A percentile compares a stretch with the other conserved stretches of the same genome.
Conservation (phyloP, 805 yeast species). For the Starmerella gropengiesseri region DNA sequence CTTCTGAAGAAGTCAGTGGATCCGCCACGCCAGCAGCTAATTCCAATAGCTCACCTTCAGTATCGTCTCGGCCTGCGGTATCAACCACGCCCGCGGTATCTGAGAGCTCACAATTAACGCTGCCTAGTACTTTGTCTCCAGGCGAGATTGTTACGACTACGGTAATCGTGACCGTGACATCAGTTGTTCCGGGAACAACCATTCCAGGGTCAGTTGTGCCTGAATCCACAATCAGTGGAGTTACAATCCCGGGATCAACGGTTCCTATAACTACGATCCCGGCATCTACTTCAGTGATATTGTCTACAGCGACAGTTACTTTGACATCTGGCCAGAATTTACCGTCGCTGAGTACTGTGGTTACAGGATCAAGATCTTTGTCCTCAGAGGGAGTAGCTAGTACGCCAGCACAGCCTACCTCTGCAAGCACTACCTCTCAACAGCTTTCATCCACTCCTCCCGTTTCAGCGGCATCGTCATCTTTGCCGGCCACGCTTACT, state of each 20-base stretch:
- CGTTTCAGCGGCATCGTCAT: neutral
- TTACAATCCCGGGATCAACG: neutral
- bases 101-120: neutral
- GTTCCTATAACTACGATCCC: neutral
- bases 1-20: too few relatives aligned
- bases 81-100: too few relatives aligned
- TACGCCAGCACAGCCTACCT: too few relatives aligned
- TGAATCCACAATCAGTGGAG: neutral
- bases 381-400: too few relatives aligned
- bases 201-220: slow-evolving; percentile 1
- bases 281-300: neutral
- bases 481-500: neutral
- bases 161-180: neutral
- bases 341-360: too few relatives aligned
- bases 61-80: too few relatives aligned
- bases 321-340: neutral
- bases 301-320: neutral
- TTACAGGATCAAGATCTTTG: too few relatives aligned
- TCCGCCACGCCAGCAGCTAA: too few relatives aligned
- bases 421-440: too few relatives aligned
- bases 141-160: slow-evolving; percentile 1
- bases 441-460: too few relatives aligned
- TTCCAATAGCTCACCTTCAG: too few relatives aligned
- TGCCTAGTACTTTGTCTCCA: neutral
- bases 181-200: neutral